These are phyloP conservation scores for Noccaea caerulescens DNA, from an alignment of 345 rosid genomes.

Conservation along the genomic window DNA sequence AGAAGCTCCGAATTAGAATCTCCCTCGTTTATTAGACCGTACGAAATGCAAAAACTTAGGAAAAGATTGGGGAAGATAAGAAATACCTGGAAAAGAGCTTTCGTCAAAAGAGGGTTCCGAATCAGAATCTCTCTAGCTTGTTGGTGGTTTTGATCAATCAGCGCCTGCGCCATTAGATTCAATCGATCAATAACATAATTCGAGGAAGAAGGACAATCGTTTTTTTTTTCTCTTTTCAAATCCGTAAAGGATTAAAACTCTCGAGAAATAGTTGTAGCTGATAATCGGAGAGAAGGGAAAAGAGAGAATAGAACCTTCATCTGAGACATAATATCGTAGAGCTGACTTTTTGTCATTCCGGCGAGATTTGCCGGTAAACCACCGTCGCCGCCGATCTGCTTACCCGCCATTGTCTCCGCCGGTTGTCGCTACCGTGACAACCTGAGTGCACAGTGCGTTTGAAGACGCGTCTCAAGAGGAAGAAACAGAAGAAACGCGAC, in stretches of 20 bases:
- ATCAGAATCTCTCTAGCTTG: constrained; percentile 87
- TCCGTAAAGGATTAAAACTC: constrained; percentile 1
- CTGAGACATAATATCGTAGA: constrained; percentile 87
- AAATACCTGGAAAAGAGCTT: constrained; percentile 90
- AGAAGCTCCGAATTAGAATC: constrained; percentile 10
- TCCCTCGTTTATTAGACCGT: neutral
- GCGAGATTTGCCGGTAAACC: constrained; percentile 70
- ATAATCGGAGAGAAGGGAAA: neutral
- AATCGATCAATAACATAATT: neutral
- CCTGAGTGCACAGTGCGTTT: neutral
- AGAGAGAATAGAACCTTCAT: constrained; percentile 64
- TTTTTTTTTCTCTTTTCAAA: constrained; percentile 4
- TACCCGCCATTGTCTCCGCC: constrained; percentile 67
- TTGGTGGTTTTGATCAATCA: constrained; percentile 87
- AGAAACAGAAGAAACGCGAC: neutral
- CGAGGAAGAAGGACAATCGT: too few relatives aligned
- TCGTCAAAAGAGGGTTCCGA: constrained; percentile 86
- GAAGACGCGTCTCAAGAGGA: too few relatives aligned
- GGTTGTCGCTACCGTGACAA: neutral
- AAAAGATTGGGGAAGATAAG: neutral
- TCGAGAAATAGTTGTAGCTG: constrained; percentile 1
- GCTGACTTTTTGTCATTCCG: constrained; percentile 95
- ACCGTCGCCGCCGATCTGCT: constrained; percentile 68
- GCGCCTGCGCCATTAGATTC: constrained; percentile 48
- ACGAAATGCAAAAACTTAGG: neutral